A percentile compares a stretch with the other conserved stretches of the same genome.
phyloP scores from a whole-genome alignment of 345 rosid species.

The Nasturtium officinale region DNA sequence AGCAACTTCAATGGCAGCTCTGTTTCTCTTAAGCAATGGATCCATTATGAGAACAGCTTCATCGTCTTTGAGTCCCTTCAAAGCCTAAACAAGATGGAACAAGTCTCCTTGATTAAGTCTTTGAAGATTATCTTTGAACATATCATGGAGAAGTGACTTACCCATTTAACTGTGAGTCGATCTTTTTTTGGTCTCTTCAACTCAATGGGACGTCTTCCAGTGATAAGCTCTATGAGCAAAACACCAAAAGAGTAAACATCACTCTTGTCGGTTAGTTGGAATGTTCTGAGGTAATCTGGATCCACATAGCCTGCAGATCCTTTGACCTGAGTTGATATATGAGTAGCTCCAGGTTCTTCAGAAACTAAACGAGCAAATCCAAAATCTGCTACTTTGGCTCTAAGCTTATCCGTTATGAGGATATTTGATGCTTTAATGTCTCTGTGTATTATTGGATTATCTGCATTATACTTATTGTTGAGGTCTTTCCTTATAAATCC shows the following conservation, averaged over 20 bases:
- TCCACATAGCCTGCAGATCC: constrained; percentile 82
- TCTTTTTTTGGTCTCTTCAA: constrained; percentile 52
- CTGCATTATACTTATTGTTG: constrained; percentile 45
- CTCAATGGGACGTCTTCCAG: constrained; percentile 80
- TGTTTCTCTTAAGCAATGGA: constrained; percentile 63
- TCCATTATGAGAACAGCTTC: constrained; percentile 78
- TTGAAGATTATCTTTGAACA: not conserved
- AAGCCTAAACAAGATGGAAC: constrained; percentile 55
- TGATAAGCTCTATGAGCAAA: constrained; percentile 69
- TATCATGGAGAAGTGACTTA: constrained; percentile 32
- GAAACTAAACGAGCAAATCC: constrained; percentile 74
- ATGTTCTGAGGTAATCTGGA: constrained; percentile 81
- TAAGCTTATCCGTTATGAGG: constrained; percentile 68
- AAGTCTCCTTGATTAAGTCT: not conserved
- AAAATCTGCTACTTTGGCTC: constrained; percentile 93
- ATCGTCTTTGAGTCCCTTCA: constrained; percentile 60
- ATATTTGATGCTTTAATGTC: constrained; percentile 87
- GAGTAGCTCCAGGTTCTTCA: constrained; percentile 63
- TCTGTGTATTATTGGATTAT: constrained; percentile 86
- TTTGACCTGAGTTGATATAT: constrained; percentile 81
- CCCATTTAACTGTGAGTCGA: constrained; percentile 72
- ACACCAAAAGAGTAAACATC: constrained; percentile 92
- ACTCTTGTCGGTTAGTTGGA: constrained; percentile 77
- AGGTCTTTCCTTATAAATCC: too few relatives aligned
- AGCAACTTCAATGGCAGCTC: constrained; percentile 60